Evolutionary conservation across 768 basidiomycete genomes (phyloP).

Genomic region (Chalciporus pseudorubinellus): DNA sequence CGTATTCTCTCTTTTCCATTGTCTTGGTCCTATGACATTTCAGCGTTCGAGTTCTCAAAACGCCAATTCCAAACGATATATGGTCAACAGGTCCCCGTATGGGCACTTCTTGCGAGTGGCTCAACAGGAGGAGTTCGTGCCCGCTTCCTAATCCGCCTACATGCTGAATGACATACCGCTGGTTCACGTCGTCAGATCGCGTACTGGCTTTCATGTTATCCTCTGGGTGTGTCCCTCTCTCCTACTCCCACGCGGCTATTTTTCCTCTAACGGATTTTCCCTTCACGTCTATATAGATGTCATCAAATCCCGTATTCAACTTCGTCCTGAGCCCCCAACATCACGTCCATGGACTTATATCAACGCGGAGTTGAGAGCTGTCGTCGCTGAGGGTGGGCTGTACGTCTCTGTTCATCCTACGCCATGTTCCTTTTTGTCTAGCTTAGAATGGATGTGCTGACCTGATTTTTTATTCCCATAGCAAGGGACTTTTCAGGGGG

Average conservation of each 20-base stretch:
- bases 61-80: constrained; percentile 65
- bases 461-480: not conserved
- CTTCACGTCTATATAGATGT: constrained; percentile 54
- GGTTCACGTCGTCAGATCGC: constrained; percentile 13
- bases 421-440: not conserved
- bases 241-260: not conserved
- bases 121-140: constrained; percentile 74
- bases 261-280: not conserved
- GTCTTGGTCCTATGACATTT: not conserved
- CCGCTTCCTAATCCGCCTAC: not conserved
- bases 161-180: not conserved
- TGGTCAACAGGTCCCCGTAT: constrained; percentile 71
- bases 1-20: not conserved
- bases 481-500: constrained; percentile 68
- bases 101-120: constrained; percentile 81
- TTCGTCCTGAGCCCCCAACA: constrained; percentile 68
- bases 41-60: constrained; percentile 89
- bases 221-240: constrained; percentile 51
- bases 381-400: constrained; percentile 73
- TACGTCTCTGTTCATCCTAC: constrained; percentile 37
- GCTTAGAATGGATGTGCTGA: not conserved
- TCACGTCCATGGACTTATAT: constrained; percentile 80
- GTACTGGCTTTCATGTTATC: constrained; percentile 92
- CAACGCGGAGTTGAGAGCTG: constrained; percentile 56
- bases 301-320: constrained; percentile 87